phyloP scores from a whole-genome alignment of 2,329 filamentous ascomycete species.

The Thelonectria blattea region DNA sequence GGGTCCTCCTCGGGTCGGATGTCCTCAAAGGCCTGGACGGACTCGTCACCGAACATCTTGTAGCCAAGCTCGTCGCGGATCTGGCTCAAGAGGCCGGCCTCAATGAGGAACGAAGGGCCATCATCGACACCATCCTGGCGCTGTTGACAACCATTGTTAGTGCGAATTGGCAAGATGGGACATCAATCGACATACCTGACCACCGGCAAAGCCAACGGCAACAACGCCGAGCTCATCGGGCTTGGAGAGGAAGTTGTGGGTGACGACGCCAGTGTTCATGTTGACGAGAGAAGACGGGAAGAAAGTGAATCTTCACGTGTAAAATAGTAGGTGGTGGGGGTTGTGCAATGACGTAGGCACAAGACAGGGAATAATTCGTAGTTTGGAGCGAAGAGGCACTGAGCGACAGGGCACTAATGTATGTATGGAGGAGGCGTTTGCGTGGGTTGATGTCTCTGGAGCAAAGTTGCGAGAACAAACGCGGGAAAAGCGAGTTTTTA shows the following conservation, averaged over 20 bases:
- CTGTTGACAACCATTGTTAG: constrained; percentile 42
- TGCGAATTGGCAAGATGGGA: neutral
- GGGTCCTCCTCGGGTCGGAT: constrained; percentile 75
- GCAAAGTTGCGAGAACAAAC: neutral
- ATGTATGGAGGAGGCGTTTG: neutral
- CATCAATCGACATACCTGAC: constrained; percentile 68
- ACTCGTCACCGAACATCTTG: constrained; percentile 81
- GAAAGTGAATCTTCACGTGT: constrained; percentile 21
- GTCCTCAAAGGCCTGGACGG: constrained; percentile 82
- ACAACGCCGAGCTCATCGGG: constrained; percentile 86
- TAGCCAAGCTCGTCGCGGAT: constrained; percentile 87
- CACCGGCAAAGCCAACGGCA: constrained; percentile 94
- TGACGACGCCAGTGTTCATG: constrained; percentile 61
- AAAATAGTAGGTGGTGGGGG: constrained; percentile 19
- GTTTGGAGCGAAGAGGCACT: constrained; percentile 1
- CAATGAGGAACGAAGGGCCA: constrained; percentile 86
- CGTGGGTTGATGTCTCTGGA: neutral
- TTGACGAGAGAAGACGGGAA: constrained; percentile 10
- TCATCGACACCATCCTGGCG: constrained; percentile 92
- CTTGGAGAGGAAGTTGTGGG: constrained; percentile 78
- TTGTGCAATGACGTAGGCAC: constrained; percentile 32
- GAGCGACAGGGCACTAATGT: neutral
- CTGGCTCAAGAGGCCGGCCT: constrained; percentile 84
- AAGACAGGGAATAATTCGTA: neutral
- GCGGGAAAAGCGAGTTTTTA: neutral